phyloP scores from a whole-genome alignment of 192 early-diverging fungal genomes.

The Chytriomyces sp. region DNA sequence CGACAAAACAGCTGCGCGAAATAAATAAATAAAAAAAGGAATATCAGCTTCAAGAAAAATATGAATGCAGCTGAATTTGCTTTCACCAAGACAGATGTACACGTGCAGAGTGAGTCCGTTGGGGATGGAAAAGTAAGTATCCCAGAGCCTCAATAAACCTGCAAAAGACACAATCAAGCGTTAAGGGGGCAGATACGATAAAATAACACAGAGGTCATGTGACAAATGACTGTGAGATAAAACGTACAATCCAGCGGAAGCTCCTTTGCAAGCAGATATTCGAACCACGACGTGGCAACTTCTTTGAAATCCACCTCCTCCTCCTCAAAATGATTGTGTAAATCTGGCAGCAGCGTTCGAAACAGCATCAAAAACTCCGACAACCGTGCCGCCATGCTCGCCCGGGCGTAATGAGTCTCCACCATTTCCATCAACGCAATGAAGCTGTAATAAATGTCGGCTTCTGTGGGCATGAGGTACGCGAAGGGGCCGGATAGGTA shows the following conservation, averaged over 20 bases:
- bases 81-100: conserved; percentile 76
- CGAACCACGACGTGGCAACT: conserved; percentile 84
- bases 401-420: conserved; percentile 70
- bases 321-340: conserved; percentile 94
- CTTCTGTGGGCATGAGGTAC: conserved; percentile 72
- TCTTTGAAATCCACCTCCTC: conserved; percentile 90
- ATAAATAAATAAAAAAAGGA: not conserved
- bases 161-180: not conserved
- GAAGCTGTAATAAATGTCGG: conserved; percentile 83
- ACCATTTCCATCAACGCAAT: conserved; percentile 70
- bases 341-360: conserved; percentile 80
- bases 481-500: conserved; percentile 84
- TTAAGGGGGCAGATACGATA: conserved; percentile 17
- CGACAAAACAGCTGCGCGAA: conserved; percentile 69
- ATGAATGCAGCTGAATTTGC: conserved; percentile 1
- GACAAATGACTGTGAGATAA: not conserved
- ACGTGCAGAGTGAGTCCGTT: conserved; percentile 82
- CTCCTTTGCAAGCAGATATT: conserved; percentile 79
- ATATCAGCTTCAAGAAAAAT: not conserved
- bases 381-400: conserved; percentile 75
- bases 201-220: not conserved
- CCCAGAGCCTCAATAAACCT: conserved; percentile 81
- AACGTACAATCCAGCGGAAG: conserved; percentile 71
- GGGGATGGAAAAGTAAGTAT: conserved; percentile 81
- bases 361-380: conserved; percentile 88